Evolutionary conservation across 2,329 filamentous ascomycete genomes (phyloP).

Genomic region (Trichoderma sp.): DNA sequence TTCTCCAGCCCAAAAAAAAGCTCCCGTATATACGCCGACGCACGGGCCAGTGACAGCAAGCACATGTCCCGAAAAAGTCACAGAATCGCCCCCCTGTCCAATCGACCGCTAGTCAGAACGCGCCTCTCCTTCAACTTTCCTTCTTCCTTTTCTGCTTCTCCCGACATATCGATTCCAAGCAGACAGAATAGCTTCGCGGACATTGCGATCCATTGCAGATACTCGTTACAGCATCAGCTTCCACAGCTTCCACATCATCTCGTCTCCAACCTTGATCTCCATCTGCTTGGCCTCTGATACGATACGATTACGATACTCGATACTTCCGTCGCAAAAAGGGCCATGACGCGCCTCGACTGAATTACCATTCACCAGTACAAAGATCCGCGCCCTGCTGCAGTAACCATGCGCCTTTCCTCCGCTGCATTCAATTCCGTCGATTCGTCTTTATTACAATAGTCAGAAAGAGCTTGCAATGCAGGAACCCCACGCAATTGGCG

Average conservation of each 20-base stretch:
- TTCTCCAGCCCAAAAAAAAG: neutral
- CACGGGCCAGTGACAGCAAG: constrained; percentile 4
- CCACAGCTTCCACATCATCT: too few relatives aligned
- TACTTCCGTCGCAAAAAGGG: neutral
- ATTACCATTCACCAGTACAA: neutral
- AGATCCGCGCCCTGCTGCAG: neutral
- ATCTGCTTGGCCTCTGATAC: neutral
- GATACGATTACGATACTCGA: too few relatives aligned
- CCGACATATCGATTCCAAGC: neutral
- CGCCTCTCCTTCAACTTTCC: constrained; percentile 1
- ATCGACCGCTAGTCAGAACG: constrained; percentile 16
- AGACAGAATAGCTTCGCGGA: neutral
- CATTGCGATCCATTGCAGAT: neutral
- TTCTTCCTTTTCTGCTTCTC: neutral
- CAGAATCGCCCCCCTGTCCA: neutral
- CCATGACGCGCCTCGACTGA: constrained; percentile 20
- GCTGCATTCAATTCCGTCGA: neutral
- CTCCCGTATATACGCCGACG: neutral
- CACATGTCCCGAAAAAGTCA: constrained; percentile 3
- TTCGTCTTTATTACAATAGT: neutral
- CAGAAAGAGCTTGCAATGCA: constrained; percentile 24
- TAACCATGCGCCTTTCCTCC: constrained; percentile 12
- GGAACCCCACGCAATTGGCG: constrained; percentile 25
- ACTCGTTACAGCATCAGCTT: too few relatives aligned
- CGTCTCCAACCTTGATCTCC: too few relatives aligned